Evolutionary conservation across 805 yeast species (phyloP), one percentile per base, ranked within the genome.

Genomic region (Candida vaughaniae): DNA sequence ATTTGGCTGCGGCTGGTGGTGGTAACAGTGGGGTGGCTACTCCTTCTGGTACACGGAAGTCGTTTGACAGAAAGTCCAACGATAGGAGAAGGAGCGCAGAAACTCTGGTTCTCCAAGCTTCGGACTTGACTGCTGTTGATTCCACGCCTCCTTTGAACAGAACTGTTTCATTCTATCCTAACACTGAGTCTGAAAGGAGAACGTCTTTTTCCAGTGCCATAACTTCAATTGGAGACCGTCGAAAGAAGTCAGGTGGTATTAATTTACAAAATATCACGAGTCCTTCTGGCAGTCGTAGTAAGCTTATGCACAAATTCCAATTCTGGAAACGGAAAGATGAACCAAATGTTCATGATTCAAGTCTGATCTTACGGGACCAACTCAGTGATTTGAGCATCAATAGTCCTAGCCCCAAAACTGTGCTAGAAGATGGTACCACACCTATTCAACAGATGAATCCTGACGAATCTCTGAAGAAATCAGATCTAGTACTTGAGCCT

Each of bases 301-400:
- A 51, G 27, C 42, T 66, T 15, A 42, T 66, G 17, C 55, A 52
- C 25, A 62, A 55, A 38, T 50, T 67, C 4, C 68, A 62, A 48
- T 67, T 67, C 42, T 67, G 73, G 73, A 66, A 60, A 35, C 51
- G 41, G 33, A 47, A 32, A 28, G 40, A 42, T 6, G 43, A 33
- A 16, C 11, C 12, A 6, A 19, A 9, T 17, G 10, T 7, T 10
- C 5, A 14, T 16, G 18, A 31, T 22, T 36, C 15, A 7, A 17
- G 18, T 14, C 25, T 22, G 9, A 29, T n/a, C 17, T 6, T 14
- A 11, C 18, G 27, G n/a, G 47, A 45, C 29, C 35, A 42, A 29
- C 17, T 33, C 11, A 45, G 45, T 27, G 47, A 45, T 16, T 16
- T 42, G 11, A 42, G 46, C 7, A 16, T 42, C 10, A 42, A 40